These are phyloP conservation scores for Neoscytalidium dimidiatum DNA, from an alignment of 2,329 filamentous ascomycete species.

Conservation along the genomic window DNA sequence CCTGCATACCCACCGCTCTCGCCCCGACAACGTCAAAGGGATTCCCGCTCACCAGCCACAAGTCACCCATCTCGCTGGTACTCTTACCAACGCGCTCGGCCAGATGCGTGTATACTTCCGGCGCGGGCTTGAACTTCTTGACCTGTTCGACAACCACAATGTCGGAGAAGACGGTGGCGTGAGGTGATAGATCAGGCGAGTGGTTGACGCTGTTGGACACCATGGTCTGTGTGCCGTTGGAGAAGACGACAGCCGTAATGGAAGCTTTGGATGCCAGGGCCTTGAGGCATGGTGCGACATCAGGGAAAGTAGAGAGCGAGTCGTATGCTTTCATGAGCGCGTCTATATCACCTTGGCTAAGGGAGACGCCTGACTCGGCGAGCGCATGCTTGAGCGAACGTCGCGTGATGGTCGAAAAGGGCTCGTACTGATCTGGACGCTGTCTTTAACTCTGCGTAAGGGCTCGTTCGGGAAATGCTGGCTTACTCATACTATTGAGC, in stretches of 20 bases:
- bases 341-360: conserved; percentile 48
- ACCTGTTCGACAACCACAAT: conserved; percentile 64
- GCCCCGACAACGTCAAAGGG: conserved; percentile 73
- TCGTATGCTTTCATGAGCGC: conserved; percentile 66
- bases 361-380: conserved; percentile 54
- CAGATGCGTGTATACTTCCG: conserved; percentile 62
- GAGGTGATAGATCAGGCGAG: conserved; percentile 57
- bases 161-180: conserved; percentile 27
- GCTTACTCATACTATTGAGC: conserved; percentile 71
- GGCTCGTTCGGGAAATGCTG: not conserved
- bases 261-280: conserved; percentile 43
- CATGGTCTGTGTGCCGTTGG: conserved; percentile 68
- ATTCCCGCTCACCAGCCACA: conserved; percentile 73
- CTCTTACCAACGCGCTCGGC: conserved; percentile 52
- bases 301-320: conserved; percentile 63
- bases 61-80: conserved; percentile 43
- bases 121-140: conserved; percentile 65
- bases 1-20: conserved; percentile 60
- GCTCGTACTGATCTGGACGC: conserved; percentile 57
- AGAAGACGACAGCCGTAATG: conserved; percentile 65
- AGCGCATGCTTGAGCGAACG: conserved; percentile 66
- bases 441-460: not conserved
- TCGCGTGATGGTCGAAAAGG: conserved; percentile 65
- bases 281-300: conserved; percentile 58
- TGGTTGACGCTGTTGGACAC: conserved; percentile 60